These are phyloP conservation scores for Datura wrightii DNA, from an alignment of 257 asterid species.

Conservation along the genomic window DNA sequence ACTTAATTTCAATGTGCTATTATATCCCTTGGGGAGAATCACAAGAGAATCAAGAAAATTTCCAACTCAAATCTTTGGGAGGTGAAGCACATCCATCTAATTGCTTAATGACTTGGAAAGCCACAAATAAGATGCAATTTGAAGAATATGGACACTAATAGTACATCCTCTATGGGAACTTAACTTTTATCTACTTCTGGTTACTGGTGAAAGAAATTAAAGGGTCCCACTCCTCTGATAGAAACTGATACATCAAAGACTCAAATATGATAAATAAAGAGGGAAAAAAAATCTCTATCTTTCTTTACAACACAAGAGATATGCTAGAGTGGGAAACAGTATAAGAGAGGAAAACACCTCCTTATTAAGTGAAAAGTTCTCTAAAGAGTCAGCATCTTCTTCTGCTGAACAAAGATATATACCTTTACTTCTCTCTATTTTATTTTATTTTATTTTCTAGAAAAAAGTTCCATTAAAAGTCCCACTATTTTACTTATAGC, in stretches of 20 bases:
- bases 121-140: conserved; percentile 31
- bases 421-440: neutral
- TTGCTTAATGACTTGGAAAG: conserved; percentile 31
- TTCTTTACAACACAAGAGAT: conserved; percentile 29
- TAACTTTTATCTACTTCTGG: conserved; percentile 38
- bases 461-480: neutral
- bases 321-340: conserved; percentile 30
- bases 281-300: conserved; percentile 8
- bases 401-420: neutral
- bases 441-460: no score
- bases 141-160: conserved; percentile 36
- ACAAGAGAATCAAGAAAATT: conserved; percentile 26
- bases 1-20: conserved; percentile 20
- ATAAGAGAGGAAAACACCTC: conserved; percentile 9
- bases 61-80: conserved; percentile 32
- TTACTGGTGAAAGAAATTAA: conserved; percentile 26
- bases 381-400: neutral
- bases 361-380: neutral
- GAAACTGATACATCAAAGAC: conserved; percentile 34
- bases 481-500: conserved; percentile 20
- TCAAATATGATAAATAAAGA: neutral
- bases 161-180: conserved; percentile 32
- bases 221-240: conserved; percentile 41
- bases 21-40: conserved; percentile 29
- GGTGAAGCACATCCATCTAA: neutral